phyloP scores from a whole-genome alignment of 176 grass and related monocot genomes.

The Hordeum marinum region DNA sequence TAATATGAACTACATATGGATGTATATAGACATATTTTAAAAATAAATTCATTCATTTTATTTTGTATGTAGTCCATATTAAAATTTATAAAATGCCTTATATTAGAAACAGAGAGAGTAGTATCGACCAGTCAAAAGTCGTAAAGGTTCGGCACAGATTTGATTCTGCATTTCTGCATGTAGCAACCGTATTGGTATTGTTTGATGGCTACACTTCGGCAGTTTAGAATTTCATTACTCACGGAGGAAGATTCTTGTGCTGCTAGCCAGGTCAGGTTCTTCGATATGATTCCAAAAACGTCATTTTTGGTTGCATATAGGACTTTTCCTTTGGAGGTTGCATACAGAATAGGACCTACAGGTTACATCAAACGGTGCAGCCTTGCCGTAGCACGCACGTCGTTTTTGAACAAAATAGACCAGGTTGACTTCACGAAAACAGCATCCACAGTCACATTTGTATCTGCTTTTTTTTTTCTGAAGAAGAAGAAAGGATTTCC shows the following conservation, averaged over 20 bases:
- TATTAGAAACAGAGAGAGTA: no score
- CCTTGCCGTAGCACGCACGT: not conserved
- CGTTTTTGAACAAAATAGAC: not conserved
- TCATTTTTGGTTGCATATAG: not conserved
- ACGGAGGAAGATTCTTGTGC: not conserved
- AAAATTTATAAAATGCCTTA: no score
- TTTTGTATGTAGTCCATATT: no score
- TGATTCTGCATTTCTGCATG: not conserved
- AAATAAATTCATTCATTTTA: no score
- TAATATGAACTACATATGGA: no score
- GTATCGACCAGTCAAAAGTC: not conserved
- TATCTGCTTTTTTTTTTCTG: no score
- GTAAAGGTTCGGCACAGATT: not conserved
- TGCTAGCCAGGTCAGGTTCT: not conserved
- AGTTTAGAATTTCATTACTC: not conserved
- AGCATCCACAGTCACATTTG: not conserved
- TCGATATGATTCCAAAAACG: slow-evolving; percentile 17
- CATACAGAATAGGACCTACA: not conserved
- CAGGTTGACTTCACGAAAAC: not conserved
- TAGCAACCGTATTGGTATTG: not conserved
- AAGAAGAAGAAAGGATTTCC: no score
- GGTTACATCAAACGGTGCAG: not conserved
- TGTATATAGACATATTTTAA: no score
- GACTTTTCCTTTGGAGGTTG: not conserved
- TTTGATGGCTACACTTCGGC: not conserved